Conservation (phyloP, 768 basidiomycete species). For the Agaricus blazei region DNA sequence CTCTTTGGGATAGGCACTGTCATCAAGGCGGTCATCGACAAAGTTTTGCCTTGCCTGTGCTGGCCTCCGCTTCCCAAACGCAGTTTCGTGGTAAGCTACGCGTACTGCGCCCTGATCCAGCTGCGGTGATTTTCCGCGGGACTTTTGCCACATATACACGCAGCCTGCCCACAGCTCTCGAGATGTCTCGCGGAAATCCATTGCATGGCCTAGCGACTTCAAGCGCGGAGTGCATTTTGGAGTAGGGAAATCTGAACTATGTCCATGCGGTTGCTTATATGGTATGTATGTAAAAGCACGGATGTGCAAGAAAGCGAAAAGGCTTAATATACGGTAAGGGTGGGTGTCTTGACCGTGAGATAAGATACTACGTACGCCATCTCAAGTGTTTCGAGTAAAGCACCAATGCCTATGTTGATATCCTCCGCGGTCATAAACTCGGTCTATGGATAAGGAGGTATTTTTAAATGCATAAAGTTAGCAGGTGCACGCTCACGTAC, state of each 20-base stretch:
- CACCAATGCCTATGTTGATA: slow-evolving; percentile 66
- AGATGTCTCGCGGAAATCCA: slow-evolving; percentile 68
- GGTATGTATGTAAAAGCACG: slow-evolving; percentile 67
- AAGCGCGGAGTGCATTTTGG: slow-evolving; percentile 45
- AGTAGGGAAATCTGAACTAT: slow-evolving; percentile 22
- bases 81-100: slow-evolving; percentile 36
- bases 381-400: slow-evolving; percentile 65
- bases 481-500: slow-evolving; percentile 27
- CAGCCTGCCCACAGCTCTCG: slow-evolving; percentile 54
- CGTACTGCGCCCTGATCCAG: slow-evolving; percentile 37
- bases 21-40: slow-evolving; percentile 9
- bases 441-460: slow-evolving; percentile 33
- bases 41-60: background rate
- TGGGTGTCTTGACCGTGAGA: slow-evolving; percentile 7
- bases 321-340: slow-evolving; percentile 23
- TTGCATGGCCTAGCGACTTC: slow-evolving; percentile 54
- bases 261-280: slow-evolving; percentile 35
- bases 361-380: slow-evolving; percentile 51
- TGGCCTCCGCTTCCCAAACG: slow-evolving; percentile 35
- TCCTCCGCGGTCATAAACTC: slow-evolving; percentile 69
- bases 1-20: slow-evolving; percentile 6
- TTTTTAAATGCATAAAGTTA: background rate
- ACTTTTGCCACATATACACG: slow-evolving; percentile 51
- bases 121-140: slow-evolving; percentile 52
- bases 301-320: slow-evolving; percentile 69